Evolutionary conservation across 169 alveolate genomes (phyloP), one percentile per base, ranked within the genome.

Genomic region (Cryptosporidium sp.): DNA sequence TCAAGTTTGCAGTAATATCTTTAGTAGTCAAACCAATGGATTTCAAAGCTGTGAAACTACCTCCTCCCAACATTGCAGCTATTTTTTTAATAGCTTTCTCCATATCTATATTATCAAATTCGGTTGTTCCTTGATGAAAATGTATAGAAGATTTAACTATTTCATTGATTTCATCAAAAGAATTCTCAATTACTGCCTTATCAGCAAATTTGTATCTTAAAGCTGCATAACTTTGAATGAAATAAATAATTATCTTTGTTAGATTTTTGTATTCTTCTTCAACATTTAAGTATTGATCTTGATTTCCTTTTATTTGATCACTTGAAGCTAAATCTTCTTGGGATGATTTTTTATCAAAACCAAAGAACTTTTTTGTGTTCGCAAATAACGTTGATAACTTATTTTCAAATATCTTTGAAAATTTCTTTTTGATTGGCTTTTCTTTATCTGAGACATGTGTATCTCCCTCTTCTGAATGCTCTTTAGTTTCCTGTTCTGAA

Each of bases 1-100:
- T 65, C 51, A 80, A 26, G 29, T 35, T 62, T 18, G 31, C 21
- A 1, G 89, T 29, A 23, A 80, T 80, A 31, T 80, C 80, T 48
- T 67, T 80, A n/a, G 68, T 12, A 9, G 89, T 80, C 35, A 80
- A 62, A 23, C 89, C 89, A 33, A 80, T 18, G 0, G 65, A 16
- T n/a, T 65, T 80, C 16, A 80, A n/a, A 42, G 89, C 89, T 3
- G 89, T 80, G 53, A 80, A 65, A 39, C 69, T 80, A n/a, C 89
- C 89, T 61, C 89, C 89, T 26, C 89, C 89, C 37, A 65, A 3
- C 67, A 62, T 65, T n/a, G 42, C 60, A 1, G 80, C 75, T 42
- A 80, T 80, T 21, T 35, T 26, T 26, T 65, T 80, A 26, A 80
- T 67, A n/a, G 52, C 89, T 35, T 80, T 58, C 39, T 80, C 89